Conservation (phyloP, 1,139 yeast genomes). For the Suhomyces anneliseae region DNA sequence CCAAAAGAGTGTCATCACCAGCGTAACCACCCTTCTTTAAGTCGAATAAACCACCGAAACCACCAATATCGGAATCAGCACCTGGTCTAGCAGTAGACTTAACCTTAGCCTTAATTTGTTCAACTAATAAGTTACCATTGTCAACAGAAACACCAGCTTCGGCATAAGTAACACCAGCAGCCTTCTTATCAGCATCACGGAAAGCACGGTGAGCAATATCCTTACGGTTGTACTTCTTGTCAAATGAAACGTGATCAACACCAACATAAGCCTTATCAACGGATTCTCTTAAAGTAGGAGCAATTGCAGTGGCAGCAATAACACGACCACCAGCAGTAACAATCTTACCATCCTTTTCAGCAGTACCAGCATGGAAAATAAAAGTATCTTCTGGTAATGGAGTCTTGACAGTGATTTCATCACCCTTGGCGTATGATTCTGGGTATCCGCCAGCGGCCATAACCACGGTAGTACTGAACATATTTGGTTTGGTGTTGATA, state of each 20-base stretch:
- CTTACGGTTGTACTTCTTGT: constrained; percentile 76
- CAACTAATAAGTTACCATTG: constrained; percentile 86
- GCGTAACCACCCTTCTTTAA: constrained; percentile 85
- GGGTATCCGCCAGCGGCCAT: constrained; percentile 98
- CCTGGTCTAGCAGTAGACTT: constrained; percentile 96
- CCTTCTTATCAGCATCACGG: constrained; percentile 45
- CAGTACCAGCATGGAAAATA: constrained; percentile 96
- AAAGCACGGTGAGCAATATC: constrained; percentile 98
- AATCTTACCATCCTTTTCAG: constrained; percentile 53
- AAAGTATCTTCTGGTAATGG: constrained; percentile 55
- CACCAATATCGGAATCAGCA: constrained; percentile 97
- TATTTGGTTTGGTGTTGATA: constrained; percentile 58
- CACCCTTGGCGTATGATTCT: constrained; percentile 81
- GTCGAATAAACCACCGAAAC: constrained; percentile 96
- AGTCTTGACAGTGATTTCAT: constrained; percentile 63
- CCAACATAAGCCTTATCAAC: constrained; percentile 86
- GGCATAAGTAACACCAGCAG: constrained; percentile 69
- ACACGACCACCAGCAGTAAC: constrained; percentile 96
- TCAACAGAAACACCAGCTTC: constrained; percentile 98
- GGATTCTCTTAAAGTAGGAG: constrained; percentile 71
- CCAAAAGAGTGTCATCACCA: constrained; percentile 72
- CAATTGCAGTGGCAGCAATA: constrained; percentile 89
- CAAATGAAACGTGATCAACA: constrained; percentile 70
- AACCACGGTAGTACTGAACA: constrained; percentile 87
- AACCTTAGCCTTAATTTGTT: constrained; percentile 85